Base-by-base conservation (phyloP, 2,329 filamentous ascomycete genomes). In the Penicillium verrucosum region DNA sequence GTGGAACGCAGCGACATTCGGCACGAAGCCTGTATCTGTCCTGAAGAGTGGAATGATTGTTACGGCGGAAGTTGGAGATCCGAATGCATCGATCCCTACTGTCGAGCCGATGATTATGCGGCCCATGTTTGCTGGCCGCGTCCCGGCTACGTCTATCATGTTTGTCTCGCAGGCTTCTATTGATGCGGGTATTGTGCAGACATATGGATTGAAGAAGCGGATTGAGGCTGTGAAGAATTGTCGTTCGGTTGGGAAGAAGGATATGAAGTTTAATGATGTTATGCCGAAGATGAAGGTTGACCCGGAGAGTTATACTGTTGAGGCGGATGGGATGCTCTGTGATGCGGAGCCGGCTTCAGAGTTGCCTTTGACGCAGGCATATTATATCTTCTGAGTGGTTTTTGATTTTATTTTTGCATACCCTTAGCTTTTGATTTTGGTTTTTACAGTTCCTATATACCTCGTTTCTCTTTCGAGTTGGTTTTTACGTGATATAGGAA, bases 251-350 rank as follows among this genome's bases (percentile, higher is more conserved):
- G 81, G 87, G 42, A 97, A 97, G 81, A 81, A 76, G 66, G 89
- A 97, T 74, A 96, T 97, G 92, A 92, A 90, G 70, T 92, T 85
- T 74, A 97, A 97, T 73, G 86, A 91, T 68, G 76, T 76, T 53
- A 91, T 85, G 84, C 93, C 93, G 14, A 85, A 82, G 77, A 97
- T 97, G 90, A 86, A 80, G 67, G 92, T 97, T 58, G 92, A 97
- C 73, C 89, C 93, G 5, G 93, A 97, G 81, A 87, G 84, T 68
- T 97, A 97, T 77, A 79, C 80, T 16, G 92, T 97, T 27, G 87
- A 93, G 77, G 92, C 92, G 1, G 91, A 96, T 75, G 92, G 90
- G 0, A 75, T 83, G 73, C 78, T 86, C 36, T 92, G 89, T 70
- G 82, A 78, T 41, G 90, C 90, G 0, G 89, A 88, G 73, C 89